These are phyloP conservation scores for Boletus smithii DNA, from an alignment of 1,284 basidiomycete species.

Conservation along the genomic window DNA sequence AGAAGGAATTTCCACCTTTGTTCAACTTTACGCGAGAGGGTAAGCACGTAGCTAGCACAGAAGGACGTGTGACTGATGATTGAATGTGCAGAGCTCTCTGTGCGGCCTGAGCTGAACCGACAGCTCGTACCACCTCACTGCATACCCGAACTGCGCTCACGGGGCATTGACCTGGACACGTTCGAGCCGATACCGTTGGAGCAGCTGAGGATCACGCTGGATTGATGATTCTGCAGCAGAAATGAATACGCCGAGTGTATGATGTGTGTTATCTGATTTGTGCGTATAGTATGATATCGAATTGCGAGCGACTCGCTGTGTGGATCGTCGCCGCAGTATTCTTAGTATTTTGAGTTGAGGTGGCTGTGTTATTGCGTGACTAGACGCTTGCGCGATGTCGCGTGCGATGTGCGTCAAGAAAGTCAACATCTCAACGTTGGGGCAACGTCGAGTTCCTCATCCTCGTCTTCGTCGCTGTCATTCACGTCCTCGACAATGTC, in stretches of 20 bases:
- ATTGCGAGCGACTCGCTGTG: constrained; percentile 23
- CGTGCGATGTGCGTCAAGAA: constrained; percentile 14
- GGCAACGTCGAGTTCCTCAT: too few relatives aligned
- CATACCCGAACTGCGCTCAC: constrained; percentile 83
- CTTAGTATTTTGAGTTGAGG: constrained; percentile 2
- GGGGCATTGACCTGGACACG: constrained; percentile 84
- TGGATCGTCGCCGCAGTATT: constrained; percentile 23
- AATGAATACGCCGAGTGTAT: constrained; percentile 25
- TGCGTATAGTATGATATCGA: constrained; percentile 39
- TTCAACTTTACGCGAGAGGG: constrained; percentile 98
- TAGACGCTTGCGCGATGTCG: constrained; percentile 26
- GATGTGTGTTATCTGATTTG: constrained; percentile 29
- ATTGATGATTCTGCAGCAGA: constrained; percentile 49
- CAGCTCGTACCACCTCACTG: constrained; percentile 88
- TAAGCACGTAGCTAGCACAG: constrained; percentile 39
- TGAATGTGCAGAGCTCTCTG: constrained; percentile 74
- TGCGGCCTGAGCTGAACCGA: constrained; percentile 91
- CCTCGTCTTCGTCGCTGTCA: too few relatives aligned
- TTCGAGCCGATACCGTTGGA: constrained; percentile 95
- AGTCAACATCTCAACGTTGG: too few relatives aligned
- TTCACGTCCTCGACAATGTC: too few relatives aligned
- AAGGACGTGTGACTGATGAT: constrained; percentile 4
- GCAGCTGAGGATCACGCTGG: constrained; percentile 86
- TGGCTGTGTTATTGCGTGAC: constrained; percentile 23
- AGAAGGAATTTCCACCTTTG: constrained; percentile 90